Conservation (phyloP, 179 eudicot species). For the Beta corolliflora region DNA sequence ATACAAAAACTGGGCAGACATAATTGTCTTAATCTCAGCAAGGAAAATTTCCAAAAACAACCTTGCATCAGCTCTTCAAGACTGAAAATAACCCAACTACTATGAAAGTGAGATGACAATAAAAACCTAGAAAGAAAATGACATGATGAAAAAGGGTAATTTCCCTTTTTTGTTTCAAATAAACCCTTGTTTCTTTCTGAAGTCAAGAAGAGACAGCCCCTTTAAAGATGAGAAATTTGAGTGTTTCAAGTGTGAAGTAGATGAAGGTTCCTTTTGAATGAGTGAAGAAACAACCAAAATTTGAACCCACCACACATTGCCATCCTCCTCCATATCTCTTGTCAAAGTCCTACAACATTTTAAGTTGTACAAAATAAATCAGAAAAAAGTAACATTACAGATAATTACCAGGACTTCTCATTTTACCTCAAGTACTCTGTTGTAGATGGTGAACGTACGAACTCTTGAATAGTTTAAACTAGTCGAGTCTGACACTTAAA, state of each 20-base stretch:
- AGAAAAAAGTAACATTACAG: neutral
- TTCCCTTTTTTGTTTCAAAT: neutral
- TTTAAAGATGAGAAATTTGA: conserved; percentile 93
- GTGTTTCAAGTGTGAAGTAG: conserved; percentile 87
- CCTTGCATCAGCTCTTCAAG: conserved; percentile 26
- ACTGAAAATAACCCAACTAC: conserved; percentile 4
- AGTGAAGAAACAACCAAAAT: conserved; percentile 89
- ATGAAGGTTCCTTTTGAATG: conserved; percentile 89
- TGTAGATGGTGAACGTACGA: neutral
- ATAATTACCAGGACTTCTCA: neutral
- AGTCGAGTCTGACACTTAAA: neutral
- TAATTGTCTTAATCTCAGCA: conserved; percentile 21
- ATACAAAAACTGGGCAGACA: neutral
- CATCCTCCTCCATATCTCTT: conserved; percentile 85
- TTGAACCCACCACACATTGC: conserved; percentile 99
- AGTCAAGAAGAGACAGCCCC: conserved; percentile 55
- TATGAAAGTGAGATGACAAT: conserved; percentile 1
- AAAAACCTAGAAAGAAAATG: conserved; percentile 15
- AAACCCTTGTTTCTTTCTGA: neutral
- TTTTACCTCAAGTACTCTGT: neutral
- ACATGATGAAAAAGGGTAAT: conserved; percentile 8
- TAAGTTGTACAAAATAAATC: neutral
- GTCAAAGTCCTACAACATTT: conserved; percentile 66
- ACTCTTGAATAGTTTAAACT: neutral
- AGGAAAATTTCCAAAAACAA: conserved; percentile 18